Evolutionary conservation across 495 filamentous ascomycete species (phyloP).

Genomic region (Penicillium paradoxum): DNA sequence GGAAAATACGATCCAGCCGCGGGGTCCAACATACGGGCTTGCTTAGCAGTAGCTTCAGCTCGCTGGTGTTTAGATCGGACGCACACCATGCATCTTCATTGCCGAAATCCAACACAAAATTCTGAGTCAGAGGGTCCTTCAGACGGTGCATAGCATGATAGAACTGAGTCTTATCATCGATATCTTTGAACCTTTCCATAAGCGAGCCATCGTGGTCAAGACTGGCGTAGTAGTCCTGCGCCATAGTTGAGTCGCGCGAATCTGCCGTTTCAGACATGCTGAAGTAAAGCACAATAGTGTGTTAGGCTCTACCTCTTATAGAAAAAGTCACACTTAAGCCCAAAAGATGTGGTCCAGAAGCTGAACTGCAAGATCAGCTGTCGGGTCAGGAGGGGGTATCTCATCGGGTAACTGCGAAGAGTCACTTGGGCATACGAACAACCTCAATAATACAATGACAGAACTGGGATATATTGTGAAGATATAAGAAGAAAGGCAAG

Average conservation of each 20-base stretch:
- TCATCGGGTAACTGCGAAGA: not conserved
- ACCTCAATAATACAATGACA: not conserved
- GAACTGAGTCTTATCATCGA: conserved; percentile 50
- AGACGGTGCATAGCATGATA: conserved; percentile 31
- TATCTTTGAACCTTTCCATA: conserved; percentile 44
- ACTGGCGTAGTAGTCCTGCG: conserved; percentile 37
- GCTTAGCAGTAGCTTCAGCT: conserved; percentile 39
- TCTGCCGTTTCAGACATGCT: conserved; percentile 13
- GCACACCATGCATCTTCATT: conserved; percentile 57
- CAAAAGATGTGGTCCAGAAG: not conserved
- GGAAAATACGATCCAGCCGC: no score
- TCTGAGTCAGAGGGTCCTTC: conserved; percentile 40
- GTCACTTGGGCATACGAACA: not conserved
- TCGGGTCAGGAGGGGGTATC: not conserved
- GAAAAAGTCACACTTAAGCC: not conserved
- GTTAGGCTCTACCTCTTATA: no score
- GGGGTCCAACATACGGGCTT: conserved; percentile 23
- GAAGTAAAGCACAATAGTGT: not conserved
- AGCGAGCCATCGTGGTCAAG: conserved; percentile 19
- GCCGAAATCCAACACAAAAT: conserved; percentile 72
- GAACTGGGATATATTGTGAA: not conserved
- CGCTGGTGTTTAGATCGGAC: conserved; percentile 47
- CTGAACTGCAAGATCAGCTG: not conserved
- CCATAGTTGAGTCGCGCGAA: conserved; percentile 14
- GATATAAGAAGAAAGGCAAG: not conserved